Conservation (phyloP, 139 green algal species). For the Deuterostichococcus epilithicus region DNA sequence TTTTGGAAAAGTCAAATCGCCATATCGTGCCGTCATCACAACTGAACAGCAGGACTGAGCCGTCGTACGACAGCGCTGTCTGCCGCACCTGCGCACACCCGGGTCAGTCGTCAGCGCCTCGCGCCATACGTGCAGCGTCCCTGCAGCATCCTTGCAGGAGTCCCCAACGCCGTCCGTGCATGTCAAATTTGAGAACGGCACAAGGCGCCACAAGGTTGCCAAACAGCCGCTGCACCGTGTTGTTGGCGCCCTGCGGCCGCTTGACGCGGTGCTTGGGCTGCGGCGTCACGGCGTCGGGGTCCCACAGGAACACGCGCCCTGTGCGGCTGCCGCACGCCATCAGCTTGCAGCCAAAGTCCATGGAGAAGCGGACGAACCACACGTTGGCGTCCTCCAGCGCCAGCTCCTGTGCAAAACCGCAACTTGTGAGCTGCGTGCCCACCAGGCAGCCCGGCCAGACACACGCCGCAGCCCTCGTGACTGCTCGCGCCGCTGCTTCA, state of each 20-base stretch:
- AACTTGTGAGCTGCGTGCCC: not conserved
- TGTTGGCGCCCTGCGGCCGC: not conserved
- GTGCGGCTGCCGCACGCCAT: conserved; percentile 57
- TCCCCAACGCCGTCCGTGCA: not conserved
- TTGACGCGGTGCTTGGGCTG: conserved; percentile 14
- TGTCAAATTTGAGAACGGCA: not conserved
- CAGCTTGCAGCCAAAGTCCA: conserved; percentile 31
- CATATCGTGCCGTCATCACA: conserved; percentile 63
- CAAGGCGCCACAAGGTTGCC: not conserved
- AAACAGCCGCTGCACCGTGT: not conserved
- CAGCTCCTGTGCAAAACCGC: conserved; percentile 41
- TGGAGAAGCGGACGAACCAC: conserved; percentile 73
- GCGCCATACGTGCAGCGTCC: not conserved
- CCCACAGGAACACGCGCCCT: conserved; percentile 44
- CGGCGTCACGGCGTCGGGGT: conserved; percentile 19
- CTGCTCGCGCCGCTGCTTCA: not conserved
- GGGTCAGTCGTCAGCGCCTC: not conserved
- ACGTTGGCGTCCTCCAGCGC: conserved; percentile 36
- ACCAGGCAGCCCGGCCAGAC: no score
- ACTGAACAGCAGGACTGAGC: conserved; percentile 41
- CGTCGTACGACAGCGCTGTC: conserved; percentile 63
- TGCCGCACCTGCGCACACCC: conserved; percentile 51
- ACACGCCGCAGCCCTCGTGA: no score
- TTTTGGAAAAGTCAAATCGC: conserved; percentile 61
- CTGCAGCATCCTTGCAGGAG: not conserved